Conservation (phyloP, 148 eudicot genomes). For the Rhododendron simsii region DNA sequence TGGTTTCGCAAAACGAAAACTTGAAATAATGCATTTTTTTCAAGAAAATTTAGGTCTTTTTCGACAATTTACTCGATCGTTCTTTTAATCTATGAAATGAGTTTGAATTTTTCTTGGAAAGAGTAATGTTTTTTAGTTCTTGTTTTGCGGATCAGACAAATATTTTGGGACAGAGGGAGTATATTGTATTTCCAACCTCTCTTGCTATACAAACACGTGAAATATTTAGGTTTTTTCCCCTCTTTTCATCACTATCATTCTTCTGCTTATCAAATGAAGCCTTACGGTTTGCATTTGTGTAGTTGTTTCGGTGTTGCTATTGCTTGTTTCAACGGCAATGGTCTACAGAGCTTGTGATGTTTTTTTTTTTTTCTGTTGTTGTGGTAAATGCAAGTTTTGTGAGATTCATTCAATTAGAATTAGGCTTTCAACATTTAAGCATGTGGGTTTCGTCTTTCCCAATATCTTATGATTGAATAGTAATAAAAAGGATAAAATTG, state of each 20-base stretch:
- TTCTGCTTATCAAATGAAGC: neutral
- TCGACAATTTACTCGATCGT: no score
- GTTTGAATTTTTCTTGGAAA: no score
- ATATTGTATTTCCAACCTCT: neutral
- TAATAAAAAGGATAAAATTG: no score
- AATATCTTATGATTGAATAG: neutral
- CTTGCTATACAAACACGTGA: neutral
- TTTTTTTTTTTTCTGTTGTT: neutral
- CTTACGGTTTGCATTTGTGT: neutral
- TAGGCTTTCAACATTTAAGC: neutral
- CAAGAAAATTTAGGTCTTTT: no score
- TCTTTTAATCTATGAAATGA: no score
- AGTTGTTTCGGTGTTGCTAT: neutral
- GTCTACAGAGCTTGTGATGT: neutral
- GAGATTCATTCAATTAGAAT: neutral
- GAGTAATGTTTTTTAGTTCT: no score
- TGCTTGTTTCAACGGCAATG: neutral
- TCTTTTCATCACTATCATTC: neutral
- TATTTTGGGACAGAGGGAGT: no score
- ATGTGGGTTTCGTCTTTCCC: neutral
- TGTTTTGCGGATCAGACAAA: no score
- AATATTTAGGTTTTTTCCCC: neutral
- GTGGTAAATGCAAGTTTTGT: neutral
- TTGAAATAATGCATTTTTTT: no score
- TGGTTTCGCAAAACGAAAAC: no score